These are phyloP conservation scores for Zymoseptoria brevis DNA, from an alignment of 2,329 filamentous ascomycete species.

Conservation along the genomic window DNA sequence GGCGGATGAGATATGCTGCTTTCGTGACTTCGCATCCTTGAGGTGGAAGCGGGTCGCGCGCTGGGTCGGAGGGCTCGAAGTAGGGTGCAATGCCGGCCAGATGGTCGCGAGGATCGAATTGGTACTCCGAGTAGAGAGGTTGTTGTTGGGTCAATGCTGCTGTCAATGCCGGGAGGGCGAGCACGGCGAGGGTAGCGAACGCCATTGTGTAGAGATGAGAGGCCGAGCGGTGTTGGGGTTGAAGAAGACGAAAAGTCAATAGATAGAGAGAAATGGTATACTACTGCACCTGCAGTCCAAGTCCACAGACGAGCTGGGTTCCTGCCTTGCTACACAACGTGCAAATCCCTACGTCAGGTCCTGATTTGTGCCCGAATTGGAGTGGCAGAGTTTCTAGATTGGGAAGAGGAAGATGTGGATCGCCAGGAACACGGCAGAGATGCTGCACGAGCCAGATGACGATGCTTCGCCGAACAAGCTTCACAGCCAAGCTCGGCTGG, in stretches of 20 bases:
- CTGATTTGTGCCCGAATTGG: not conserved
- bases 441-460: not conserved
- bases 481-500: not conserved
- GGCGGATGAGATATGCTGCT: conserved; percentile 43
- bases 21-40: conserved; percentile 45
- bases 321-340: not conserved
- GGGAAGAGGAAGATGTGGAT: not conserved
- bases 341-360: not conserved
- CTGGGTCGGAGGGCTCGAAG: conserved; percentile 42
- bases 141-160: conserved; percentile 18
- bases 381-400: not conserved
- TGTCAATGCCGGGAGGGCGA: conserved; percentile 11
- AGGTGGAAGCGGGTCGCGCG: conserved; percentile 40
- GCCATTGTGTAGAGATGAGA: not conserved
- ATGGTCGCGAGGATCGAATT: conserved; percentile 43
- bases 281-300: not conserved
- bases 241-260: not conserved
- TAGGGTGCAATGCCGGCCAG: conserved; percentile 45
- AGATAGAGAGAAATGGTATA: not conserved
- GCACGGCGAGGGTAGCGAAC: conserved; percentile 1
- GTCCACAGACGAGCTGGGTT: not conserved
- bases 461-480: not conserved
- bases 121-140: conserved; percentile 29
- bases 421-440: not conserved
- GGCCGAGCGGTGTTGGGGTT: not conserved